Evolutionary conservation across 1,284 basidiomycete species (phyloP), one percentile per base, ranked within the genome.

Genomic region (Trichosporon asahii): DNA sequence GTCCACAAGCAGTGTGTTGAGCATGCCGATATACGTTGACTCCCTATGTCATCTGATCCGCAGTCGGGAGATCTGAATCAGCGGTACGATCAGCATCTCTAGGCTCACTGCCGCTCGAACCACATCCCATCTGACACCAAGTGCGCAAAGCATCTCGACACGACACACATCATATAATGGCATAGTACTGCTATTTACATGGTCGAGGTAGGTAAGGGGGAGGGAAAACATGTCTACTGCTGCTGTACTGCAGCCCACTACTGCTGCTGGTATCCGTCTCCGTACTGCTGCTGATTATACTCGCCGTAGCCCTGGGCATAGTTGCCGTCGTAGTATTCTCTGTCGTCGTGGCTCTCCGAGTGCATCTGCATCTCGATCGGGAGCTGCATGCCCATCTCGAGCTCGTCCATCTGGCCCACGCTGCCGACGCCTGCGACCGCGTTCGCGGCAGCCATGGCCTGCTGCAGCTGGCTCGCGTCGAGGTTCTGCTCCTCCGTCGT

Each of bases 291-390:
- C 37, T 61, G 57, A 31, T 61, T 61, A n/a, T 61, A 61, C 57
- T 61, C 57, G 31, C 31, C 31, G 31, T 70, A 67, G 64, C 40
- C 25, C 23, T 64, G 66, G 23, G 31, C 55, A 23, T 67, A 64
- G 53, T 67, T 65, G 12, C 49, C 66, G 67, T 69, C 68, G 53
- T 68, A 35, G 53, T 66, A 60, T 37, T 55, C 70, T 40, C 73
- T 78, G 57, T 75, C 76, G 60, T 78, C 78, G 68, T 78, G 75
- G 35, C 71, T 73, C 44, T 69, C 72, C 49, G 75, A 74, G 72
- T 82, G 81, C 79, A 80, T 80, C 68, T 81, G 80, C 81, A 82
- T 82, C 69, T 82, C 81, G 70, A 81, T 80, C 9, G 81, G 81
- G 53, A 82, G 68, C 68, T 81, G 77, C 60, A 82, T 80, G 27